A percentile compares a stretch with the other conserved stretches of the same genome.
phyloP scores from a whole-genome alignment of 2,329 filamentous ascomycete genomes.

The Nemania sp. region DNA sequence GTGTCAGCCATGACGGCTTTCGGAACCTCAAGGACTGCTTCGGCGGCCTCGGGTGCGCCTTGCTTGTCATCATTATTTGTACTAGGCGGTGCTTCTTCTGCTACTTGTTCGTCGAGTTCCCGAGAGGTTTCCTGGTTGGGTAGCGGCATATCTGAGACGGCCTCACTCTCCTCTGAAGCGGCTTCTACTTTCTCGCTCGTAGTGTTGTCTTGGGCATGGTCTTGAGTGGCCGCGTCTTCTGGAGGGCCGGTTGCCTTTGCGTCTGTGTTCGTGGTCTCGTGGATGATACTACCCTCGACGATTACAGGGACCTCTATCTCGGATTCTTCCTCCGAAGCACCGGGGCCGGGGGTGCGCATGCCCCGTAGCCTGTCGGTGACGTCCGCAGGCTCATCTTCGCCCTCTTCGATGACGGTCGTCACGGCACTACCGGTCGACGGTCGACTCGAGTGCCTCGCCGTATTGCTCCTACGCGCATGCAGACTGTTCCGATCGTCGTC shows the following conservation, averaged over 20 bases:
- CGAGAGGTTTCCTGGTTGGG: constrained; percentile 31
- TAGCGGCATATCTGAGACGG: constrained; percentile 27
- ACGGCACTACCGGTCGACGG: constrained; percentile 79
- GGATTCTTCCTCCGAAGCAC: constrained; percentile 61
- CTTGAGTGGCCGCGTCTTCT: constrained; percentile 20
- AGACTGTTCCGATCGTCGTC: constrained; percentile 53
- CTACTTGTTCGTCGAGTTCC: constrained; percentile 30
- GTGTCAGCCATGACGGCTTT: constrained; percentile 3
- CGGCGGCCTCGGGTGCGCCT: constrained; percentile 6
- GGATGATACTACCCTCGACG: constrained; percentile 44
- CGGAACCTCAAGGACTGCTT: not conserved
- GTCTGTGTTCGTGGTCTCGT: constrained; percentile 29
- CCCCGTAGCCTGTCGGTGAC: constrained; percentile 50
- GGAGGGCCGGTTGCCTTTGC: constrained; percentile 21
- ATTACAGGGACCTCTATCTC: constrained; percentile 46
- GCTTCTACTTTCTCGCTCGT: constrained; percentile 25
- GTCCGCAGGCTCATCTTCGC: constrained; percentile 68
- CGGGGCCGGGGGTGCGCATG: constrained; percentile 53
- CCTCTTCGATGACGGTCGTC: constrained; percentile 79
- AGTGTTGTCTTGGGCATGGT: constrained; percentile 23
- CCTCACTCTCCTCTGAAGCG: constrained; percentile 26
- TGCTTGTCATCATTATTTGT: constrained; percentile 31
- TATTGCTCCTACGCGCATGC: constrained; percentile 67
- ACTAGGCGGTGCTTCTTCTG: constrained; percentile 31
- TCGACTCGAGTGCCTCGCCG: constrained; percentile 79